Percentiles rank a stretch among this genome's conserved stretches.
These are phyloP conservation scores for Grosmannia clavigera DNA, from an alignment of 2,329 filamentous ascomycete genomes.

Conservation along the genomic window DNA sequence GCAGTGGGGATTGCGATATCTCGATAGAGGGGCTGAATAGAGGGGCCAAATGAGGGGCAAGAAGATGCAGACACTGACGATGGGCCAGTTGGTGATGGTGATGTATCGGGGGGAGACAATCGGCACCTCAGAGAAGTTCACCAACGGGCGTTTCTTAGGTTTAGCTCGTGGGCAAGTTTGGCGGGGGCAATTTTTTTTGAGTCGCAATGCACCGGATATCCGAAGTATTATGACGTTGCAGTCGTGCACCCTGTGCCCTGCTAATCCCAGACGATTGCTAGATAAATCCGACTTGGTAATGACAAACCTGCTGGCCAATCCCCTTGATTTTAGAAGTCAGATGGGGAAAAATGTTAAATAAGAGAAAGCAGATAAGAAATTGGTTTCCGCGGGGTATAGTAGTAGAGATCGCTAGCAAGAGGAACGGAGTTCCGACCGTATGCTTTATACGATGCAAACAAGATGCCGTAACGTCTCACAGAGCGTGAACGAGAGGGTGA, in stretches of 20 bases:
- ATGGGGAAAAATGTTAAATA: background rate
- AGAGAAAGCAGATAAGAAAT: background rate
- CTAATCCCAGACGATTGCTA: too few relatives aligned
- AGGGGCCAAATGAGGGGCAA: background rate
- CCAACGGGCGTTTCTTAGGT: too few relatives aligned
- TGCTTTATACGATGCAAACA: background rate
- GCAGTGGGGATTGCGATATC: background rate
- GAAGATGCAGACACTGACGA: background rate
- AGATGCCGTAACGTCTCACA: background rate
- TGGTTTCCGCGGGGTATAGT: background rate
- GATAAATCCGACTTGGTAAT: too few relatives aligned
- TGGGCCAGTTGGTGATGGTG: background rate
- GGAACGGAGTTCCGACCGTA: background rate
- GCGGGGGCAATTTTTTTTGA: too few relatives aligned
- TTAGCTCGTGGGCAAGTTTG: too few relatives aligned
- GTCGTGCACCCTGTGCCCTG: too few relatives aligned
- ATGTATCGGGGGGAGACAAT: background rate
- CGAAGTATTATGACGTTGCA: too few relatives aligned
- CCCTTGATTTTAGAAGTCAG: background rate
- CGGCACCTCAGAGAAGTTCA: background rate
- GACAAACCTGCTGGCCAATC: background rate
- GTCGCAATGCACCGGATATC: too few relatives aligned
- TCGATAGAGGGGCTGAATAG: background rate
- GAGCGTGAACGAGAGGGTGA: background rate
- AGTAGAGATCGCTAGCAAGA: background rate